Base-by-base conservation (phyloP, 2,329 filamentous ascomycete genomes). In the Fusarium ramigenum region DNA sequence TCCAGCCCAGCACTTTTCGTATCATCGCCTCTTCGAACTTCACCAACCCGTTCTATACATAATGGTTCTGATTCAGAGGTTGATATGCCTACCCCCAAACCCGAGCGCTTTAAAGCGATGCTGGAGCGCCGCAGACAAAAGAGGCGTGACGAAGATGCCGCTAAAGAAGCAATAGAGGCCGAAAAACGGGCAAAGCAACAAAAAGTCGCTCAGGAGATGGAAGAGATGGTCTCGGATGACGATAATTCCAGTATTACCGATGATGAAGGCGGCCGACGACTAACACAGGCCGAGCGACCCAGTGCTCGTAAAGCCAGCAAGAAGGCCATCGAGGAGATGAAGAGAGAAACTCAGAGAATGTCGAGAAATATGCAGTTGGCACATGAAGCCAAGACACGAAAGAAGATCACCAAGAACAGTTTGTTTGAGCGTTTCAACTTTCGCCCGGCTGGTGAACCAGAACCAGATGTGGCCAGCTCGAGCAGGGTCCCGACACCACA, bases 281-380 rank as follows among this genome's bases (percentile, higher is more conserved):
- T 96, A 49, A 93, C 92, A 1, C 93, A 95, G 78, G 85, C 88
- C 43, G 86, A 88, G 32, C 90, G 92, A 8, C 92, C 94, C 9
- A 88, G 69, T 37, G 66, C 89, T 15, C 90, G 96, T 18, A 97
- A 96, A 80, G 95, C 96, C 1, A 96, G 95, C 84, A 98, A 96
- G 84, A 98, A 95, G 83, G 96, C 96, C 1, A 81, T 98, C 46
- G 94, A 98, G 79, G 96, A 98, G 75, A 98, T 99, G 92, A 93
- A 93, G 77, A 90, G 94, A 65, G 96, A 99, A 82, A 98, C 96
- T 2, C 96, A 99, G 84, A 91, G 96, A 36, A 90, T 99, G 84
- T 92, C 90, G 75, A 89, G 96, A 74, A 97, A 93, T 79, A 93
- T 97, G 89, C 96, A 98, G 81, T 88, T 99, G 54, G 90, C 93